Evolutionary conservation across 2,329 filamentous ascomycete species (phyloP), one percentile per base, ranked within the genome.

Genomic region (Thelonectria olida): DNA sequence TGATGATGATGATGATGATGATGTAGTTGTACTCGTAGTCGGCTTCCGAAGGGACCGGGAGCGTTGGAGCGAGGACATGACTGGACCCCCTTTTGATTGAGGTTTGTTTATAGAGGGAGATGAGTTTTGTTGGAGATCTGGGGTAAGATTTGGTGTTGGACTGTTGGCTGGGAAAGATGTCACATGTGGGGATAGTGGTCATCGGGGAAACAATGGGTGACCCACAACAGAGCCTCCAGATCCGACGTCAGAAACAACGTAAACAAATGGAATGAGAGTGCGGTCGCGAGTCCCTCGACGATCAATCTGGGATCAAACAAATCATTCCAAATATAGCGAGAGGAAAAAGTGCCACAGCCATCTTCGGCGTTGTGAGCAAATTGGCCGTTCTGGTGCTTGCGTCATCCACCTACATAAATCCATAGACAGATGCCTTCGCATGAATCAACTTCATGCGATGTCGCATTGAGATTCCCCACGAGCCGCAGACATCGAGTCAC

Each of bases 41-140:
- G 76, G 81, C 60, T 81, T 81, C 34, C 83, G 82, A 57, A 86
- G 66, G 3, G 84, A 85, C 17, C 82, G 79, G 27, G 82, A 77
- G 53, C 84, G 80, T 54, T 79, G 75, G 63, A 82, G 68, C 7
- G 81, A 80, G 47, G 81, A 80, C 80, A 82, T 83, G 57, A 44
- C 68, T 55, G 9, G 15, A 31, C 50, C 23, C 25, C 45, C 36
- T 8, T 31, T 27, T n/a, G 25, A 17, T 54, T 44, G 20, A 17
- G 17, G n/a, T 55, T 50, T 58, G 23, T 49, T 63, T 49, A 17
- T 44, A 53, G 36, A 19, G 22, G 28, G 13, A 28, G 25, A 13
- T 12, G 22, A 23, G 20, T 25, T 42, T 25, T 12, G 13, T 31
- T 42, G 39, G 39, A 42, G 39, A 39, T 42, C 39, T 20, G 39